phyloP scores from a whole-genome alignment of 345 rosid species.

The Salix koriyanagi region DNA sequence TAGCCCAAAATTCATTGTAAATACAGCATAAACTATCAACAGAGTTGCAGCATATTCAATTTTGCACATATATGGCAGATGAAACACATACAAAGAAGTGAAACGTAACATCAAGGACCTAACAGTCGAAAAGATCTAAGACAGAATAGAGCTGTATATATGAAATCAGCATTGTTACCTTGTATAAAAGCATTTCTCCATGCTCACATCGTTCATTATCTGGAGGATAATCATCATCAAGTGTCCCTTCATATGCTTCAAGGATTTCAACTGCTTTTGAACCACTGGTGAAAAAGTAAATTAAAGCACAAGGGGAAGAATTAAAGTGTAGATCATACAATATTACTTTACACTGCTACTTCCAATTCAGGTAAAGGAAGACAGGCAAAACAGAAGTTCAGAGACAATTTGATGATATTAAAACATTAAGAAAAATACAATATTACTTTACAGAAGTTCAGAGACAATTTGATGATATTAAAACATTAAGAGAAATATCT shows the following conservation, averaged over 20 bases:
- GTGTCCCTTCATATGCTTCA: constrained; percentile 98
- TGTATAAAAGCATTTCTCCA: constrained; percentile 96
- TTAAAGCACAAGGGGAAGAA: background rate
- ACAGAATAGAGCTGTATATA: background rate
- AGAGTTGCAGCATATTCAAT: background rate
- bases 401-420: background rate
- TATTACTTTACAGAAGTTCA: background rate
- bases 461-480: background rate
- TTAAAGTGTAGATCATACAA: background rate
- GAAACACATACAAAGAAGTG: background rate
- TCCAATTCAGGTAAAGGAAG: background rate
- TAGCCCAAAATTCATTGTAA: background rate
- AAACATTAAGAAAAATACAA: background rate
- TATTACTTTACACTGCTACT: background rate
- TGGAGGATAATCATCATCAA: constrained; percentile 97
- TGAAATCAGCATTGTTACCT: constrained; percentile 43
- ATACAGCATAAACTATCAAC: background rate
- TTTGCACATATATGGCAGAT: background rate
- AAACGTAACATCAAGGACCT: background rate
- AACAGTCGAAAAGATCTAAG: background rate
- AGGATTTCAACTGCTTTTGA: constrained; percentile 96
- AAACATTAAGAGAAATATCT: background rate
- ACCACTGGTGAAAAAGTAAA: constrained; percentile 43
- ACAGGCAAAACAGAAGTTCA: background rate
- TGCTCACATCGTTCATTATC: constrained; percentile 94